These are phyloP conservation scores for Talaromyces sp. DNA, from an alignment of 2,329 filamentous ascomycete genomes.

Conservation along the genomic window DNA sequence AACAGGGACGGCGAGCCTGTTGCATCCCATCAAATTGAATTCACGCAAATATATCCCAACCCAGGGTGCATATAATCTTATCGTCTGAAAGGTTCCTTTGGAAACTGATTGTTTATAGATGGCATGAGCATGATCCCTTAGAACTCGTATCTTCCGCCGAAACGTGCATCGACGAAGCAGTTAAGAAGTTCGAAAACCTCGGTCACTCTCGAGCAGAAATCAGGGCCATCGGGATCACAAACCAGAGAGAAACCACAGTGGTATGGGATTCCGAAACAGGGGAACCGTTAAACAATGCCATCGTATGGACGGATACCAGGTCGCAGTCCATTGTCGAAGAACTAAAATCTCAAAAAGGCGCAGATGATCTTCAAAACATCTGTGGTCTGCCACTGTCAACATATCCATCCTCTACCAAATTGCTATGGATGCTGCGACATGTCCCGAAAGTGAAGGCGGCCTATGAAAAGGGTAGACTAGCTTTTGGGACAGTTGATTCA, in stretches of 20 bases:
- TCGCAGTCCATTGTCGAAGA: constrained; percentile 72
- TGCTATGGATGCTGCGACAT: constrained; percentile 76
- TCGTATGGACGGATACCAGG: constrained; percentile 87
- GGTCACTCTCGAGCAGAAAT: constrained; percentile 64
- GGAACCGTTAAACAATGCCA: constrained; percentile 74
- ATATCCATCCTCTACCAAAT: constrained; percentile 80
- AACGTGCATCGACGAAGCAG: constrained; percentile 70
- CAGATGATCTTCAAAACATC: constrained; percentile 63
- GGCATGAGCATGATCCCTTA: constrained; percentile 81
- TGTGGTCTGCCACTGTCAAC: constrained; percentile 83
- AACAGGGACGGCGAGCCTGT: constrained; percentile 71
- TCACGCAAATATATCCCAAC: constrained; percentile 75
- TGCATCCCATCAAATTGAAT: constrained; percentile 79
- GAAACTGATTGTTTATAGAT: constrained; percentile 46
- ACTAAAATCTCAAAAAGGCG: constrained; percentile 62
- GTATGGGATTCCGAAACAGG: constrained; percentile 80
- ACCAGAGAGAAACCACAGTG: constrained; percentile 82
- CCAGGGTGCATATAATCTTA: constrained; percentile 62
- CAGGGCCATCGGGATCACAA: constrained; percentile 76
- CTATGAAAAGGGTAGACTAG: constrained; percentile 69
- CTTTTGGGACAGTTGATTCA: constrained; percentile 82
- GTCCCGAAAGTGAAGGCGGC: constrained; percentile 63
- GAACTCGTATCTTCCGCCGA: constrained; percentile 71
- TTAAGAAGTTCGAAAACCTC: constrained; percentile 60
- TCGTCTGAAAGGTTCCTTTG: not conserved